Evolutionary conservation across 768 basidiomycete species (phyloP), one percentile per base, ranked within the genome.

Genomic region (Candolleomyces efflorescens): DNA sequence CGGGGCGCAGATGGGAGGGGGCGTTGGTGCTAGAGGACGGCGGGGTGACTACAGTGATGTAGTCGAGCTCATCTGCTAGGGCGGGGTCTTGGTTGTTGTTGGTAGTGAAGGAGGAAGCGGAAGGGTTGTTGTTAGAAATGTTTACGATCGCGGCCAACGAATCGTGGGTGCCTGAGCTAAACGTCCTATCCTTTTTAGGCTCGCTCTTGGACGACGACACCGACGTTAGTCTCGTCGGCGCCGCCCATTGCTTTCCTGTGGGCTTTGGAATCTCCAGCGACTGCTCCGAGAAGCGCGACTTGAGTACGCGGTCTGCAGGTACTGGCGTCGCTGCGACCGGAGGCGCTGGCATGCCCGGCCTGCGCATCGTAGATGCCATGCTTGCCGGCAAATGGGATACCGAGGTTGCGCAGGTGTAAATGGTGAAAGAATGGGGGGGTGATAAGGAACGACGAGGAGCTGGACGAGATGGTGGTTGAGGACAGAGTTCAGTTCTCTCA

Each of bases 31-130:
- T 69, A 32, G 73, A 66, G 59, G 64, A 61, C 39, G 64, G 55
- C 55, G 75, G 71, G 50, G 73, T 60, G 18, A 67, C 61, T 59
- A 73, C 69, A 62, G 82, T 84, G 65, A 89, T 87, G 72, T 87
- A 90, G 76, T 89, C 87, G 55, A 87, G 80, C 67, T 87, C 86
- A 73, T 89, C 85, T 24, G 83, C 83, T 56, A 89, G 83, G 56
- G 77, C 79, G 55, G 70, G 63, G 58, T 76, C 75, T 55, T 68
- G 62, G 53, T 73, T 60, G 53, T 73, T 60, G 62, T 63, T 69
- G 65, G 58, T 60, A 55, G 65, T 63, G 54, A 62, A 59, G 46
- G 62, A 61, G 49, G 64, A 60, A 57, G 68, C 62, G 51, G 62
- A 62, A 62, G 67, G 63, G 62, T 68, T 68, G 61, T 69, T 73